These are phyloP conservation scores for Colletotrichum sp. DNA, from an alignment of 2,329 filamentous ascomycete genomes.

Conservation along the genomic window DNA sequence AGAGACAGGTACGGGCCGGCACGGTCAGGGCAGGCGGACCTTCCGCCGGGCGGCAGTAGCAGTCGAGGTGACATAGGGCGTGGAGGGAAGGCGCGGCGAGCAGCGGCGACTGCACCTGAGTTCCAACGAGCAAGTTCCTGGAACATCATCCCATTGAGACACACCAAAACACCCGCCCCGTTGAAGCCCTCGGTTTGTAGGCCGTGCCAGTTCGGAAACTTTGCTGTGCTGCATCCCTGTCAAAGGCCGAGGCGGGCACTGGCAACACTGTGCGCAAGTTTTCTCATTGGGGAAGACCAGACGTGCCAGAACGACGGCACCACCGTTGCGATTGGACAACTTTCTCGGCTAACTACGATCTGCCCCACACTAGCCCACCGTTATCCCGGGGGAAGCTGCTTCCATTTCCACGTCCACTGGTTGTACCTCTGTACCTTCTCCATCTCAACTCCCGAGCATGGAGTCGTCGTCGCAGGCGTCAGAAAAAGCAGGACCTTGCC, in stretches of 20 bases:
- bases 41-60: neutral
- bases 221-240: neutral
- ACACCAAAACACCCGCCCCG: neutral
- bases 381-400: neutral
- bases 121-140: neutral
- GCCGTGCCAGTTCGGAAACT: neutral
- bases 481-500: neutral
- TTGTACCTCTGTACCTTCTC: neutral
- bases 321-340: slow-evolving; percentile 3
- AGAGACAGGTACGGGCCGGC: neutral
- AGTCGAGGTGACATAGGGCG: neutral
- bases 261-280: slow-evolving; percentile 5
- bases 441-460: neutral
- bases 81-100: neutral
- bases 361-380: neutral
- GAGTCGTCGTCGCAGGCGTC: neutral
- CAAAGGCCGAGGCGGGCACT: neutral
- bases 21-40: neutral
- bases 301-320: neutral
- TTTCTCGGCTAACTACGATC: neutral
- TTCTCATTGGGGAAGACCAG: neutral
- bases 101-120: neutral
- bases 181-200: neutral
- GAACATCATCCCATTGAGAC: neutral
- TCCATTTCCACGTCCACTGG: neutral